Conservation (phyloP, 75 land plant genomes). For the Selaginella moellendorffii region DNA sequence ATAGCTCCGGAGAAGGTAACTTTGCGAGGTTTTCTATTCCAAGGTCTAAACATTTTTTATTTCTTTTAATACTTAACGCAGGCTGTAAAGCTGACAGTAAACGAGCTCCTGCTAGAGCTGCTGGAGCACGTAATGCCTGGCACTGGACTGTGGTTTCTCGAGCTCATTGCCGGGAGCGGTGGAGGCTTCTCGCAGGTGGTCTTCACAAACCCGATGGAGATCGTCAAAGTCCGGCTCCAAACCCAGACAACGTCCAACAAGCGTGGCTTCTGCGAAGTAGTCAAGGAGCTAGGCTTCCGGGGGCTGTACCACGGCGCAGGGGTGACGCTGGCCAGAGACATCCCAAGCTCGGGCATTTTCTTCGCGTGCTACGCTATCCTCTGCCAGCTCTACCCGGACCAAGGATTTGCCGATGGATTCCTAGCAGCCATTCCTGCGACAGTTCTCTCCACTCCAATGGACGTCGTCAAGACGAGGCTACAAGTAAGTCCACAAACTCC, state of each 20-base stretch:
- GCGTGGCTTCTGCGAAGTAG: conserved; percentile 13
- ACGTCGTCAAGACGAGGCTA: conserved; percentile 19
- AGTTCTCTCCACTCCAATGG: conserved; percentile 19
- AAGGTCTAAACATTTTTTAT: too few relatives aligned
- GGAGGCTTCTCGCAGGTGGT: conserved; percentile 29
- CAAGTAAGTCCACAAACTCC: conserved; percentile 11
- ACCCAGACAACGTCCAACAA: conserved; percentile 17
- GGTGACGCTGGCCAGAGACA: conserved; percentile 23
- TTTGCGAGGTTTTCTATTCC: not conserved
- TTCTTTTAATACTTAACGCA: not conserved
- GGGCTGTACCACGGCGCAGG: conserved; percentile 24
- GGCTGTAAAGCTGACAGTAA: conserved; percentile 31
- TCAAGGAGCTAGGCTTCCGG: conserved; percentile 18
- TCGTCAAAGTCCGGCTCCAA: conserved; percentile 25
- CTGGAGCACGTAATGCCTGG: conserved; percentile 30
- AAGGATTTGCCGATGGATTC: conserved; percentile 20
- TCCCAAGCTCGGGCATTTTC: conserved; percentile 27
- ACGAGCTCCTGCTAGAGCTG: conserved; percentile 16
- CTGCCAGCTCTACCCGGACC: conserved; percentile 21
- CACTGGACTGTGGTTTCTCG: conserved; percentile 20
- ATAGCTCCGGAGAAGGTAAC: conserved; percentile 32
- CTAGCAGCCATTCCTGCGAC: conserved; percentile 30
- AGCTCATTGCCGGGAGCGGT: conserved; percentile 30
- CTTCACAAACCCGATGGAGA: conserved; percentile 32
- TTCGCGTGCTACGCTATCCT: conserved; percentile 21